phyloP scores from a whole-genome alignment of 169 alveolate genomes.

The Plasmodium ovale region DNA sequence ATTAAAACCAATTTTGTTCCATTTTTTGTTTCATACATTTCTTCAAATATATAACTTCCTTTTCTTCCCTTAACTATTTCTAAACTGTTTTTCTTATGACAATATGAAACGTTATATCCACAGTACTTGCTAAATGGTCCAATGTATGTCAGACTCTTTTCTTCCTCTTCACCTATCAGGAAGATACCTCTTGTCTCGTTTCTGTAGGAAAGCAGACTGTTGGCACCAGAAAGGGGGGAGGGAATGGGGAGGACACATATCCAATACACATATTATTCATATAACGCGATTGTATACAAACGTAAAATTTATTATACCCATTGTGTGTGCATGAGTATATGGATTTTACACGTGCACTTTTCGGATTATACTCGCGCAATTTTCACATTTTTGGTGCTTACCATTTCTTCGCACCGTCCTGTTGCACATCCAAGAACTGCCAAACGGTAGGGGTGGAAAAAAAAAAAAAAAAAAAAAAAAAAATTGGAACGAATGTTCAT shows the following conservation, averaged over 20 bases:
- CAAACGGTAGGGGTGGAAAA: not conserved
- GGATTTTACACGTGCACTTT: no score
- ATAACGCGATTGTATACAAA: no score
- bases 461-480: not conserved
- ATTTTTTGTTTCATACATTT: conserved; percentile 40
- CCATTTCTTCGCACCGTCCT: conserved; percentile 19
- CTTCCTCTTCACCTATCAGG: conserved; percentile 29
- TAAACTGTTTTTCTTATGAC: conserved; percentile 4
- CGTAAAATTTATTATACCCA: no score
- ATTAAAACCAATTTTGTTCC: conserved; percentile 56
- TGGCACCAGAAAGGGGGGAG: not conserved
- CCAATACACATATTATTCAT: not conserved
- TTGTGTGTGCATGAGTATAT: no score
- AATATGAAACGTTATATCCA: conserved; percentile 12
- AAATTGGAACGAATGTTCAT: not conserved
- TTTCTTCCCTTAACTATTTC: not conserved
- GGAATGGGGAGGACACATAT: not conserved
- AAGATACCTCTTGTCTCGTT: conserved; percentile 58
- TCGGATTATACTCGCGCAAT: no score
- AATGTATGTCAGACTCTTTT: conserved; percentile 20
- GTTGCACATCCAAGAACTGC: conserved; percentile 31
- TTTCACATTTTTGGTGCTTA: not conserved
- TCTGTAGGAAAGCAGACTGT: conserved; percentile 35
- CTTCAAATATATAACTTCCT: conserved; percentile 53
- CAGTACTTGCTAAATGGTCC: conserved; percentile 41